These are phyloP conservation scores for Vaccinium corymbosum DNA, from an alignment of 148 eudicot species.

Conservation along the genomic window DNA sequence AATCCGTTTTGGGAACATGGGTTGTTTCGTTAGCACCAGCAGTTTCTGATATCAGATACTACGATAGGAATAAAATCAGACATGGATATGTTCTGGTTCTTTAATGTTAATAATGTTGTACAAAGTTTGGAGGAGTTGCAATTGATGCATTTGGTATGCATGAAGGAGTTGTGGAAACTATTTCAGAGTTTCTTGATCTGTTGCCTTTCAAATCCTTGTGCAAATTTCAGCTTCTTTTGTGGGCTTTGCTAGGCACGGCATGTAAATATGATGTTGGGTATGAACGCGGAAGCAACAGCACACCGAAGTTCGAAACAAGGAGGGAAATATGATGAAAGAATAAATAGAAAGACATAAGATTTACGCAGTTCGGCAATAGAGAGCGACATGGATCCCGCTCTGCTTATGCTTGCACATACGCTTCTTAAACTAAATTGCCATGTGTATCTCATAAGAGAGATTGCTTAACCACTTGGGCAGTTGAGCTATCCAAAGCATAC, in stretches of 20 bases:
- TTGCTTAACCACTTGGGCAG: too few species aligned
- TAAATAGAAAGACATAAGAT: too few species aligned
- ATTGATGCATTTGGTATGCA: neutral
- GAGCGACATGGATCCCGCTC: too few species aligned
- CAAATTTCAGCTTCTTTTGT: neutral
- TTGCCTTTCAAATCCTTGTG: neutral
- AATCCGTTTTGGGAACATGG: neutral
- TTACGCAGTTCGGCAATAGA: too few species aligned
- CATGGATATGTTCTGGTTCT: neutral
- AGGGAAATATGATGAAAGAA: too few species aligned
- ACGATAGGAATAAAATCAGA: neutral
- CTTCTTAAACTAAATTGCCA: too few species aligned
- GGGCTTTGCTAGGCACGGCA: neutral
- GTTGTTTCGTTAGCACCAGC: neutral
- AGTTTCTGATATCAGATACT: neutral
- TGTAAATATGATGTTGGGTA: neutral
- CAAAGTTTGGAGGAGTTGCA: neutral
- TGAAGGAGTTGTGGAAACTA: neutral
- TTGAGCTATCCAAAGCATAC: too few species aligned
- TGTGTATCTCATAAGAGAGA: too few species aligned
- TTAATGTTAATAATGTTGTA: neutral
- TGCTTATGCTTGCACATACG: too few species aligned
- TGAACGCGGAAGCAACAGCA: too few species aligned
- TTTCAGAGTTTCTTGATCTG: neutral
- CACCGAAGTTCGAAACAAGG: too few species aligned